Percentiles rank a stretch among this genome's conserved stretches.
Conservation (phyloP, 2,329 filamentous ascomycete species). For the Coniella lustricola region DNA sequence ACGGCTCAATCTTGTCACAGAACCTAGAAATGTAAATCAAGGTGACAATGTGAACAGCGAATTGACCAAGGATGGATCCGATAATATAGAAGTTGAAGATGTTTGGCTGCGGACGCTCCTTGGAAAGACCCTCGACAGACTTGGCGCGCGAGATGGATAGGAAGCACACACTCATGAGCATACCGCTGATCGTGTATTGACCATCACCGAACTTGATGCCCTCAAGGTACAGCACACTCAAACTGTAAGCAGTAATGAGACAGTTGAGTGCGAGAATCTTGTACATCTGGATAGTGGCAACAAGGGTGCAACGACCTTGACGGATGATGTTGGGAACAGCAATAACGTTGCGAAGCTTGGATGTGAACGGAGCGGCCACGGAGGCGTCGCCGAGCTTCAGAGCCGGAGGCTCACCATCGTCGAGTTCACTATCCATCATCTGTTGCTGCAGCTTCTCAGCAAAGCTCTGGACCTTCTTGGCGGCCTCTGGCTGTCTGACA, state of each 20-base stretch:
- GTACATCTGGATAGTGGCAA: conserved; percentile 99
- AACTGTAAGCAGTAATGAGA: conserved; percentile 92
- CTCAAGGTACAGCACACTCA: conserved; percentile 92
- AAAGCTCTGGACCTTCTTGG: conserved; percentile 66
- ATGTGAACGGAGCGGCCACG: conserved; percentile 94
- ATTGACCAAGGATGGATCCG: conserved; percentile 92
- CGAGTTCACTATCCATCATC: conserved; percentile 86
- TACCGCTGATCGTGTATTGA: conserved; percentile 96
- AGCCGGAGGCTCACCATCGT: conserved; percentile 84
- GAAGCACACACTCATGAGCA: conserved; percentile 99
- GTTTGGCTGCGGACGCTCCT: conserved; percentile 94
- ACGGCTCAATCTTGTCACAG: conserved; percentile 81
- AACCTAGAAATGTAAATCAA: conserved; percentile 89
- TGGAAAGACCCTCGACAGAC: conserved; percentile 89
- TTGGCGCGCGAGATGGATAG: conserved; percentile 95
- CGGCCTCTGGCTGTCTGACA: conserved; percentile 57
- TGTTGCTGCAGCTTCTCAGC: conserved; percentile 79
- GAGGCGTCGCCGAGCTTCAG: conserved; percentile 97
- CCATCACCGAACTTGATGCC: conserved; percentile 99
- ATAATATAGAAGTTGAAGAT: conserved; percentile 99
- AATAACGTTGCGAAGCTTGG: conserved; percentile 92
- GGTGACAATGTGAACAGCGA: conserved; percentile 89
- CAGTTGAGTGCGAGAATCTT: conserved; percentile 98
- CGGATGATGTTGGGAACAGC: conserved; percentile 98
- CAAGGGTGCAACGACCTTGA: conserved; percentile 92